phyloP scores from a whole-genome alignment of 2,329 filamentous ascomycete genomes.

The Fusarium pseudocircinatum region DNA sequence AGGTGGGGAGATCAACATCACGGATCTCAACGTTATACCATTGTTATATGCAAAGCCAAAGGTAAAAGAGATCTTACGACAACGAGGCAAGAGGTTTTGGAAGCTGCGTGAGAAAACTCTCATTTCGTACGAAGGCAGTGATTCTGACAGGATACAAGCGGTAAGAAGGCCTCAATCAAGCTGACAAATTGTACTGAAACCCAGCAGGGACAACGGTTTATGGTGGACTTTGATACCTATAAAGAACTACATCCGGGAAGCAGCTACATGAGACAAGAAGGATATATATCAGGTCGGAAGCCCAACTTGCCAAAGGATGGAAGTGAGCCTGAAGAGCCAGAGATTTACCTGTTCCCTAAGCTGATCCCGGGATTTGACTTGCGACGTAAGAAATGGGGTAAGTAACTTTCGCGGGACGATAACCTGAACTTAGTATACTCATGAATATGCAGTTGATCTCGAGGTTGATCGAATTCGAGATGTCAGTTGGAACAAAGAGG shows the following conservation, averaged over 20 bases:
- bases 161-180: neutral
- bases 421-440: fast-evolving
- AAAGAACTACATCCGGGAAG: slow-evolving; percentile 2
- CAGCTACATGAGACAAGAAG: neutral
- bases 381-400: slow-evolving; percentile 11
- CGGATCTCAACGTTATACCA: neutral
- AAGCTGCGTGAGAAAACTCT: neutral
- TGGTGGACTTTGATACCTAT: slow-evolving; percentile 10
- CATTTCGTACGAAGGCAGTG: neutral
- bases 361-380: neutral
- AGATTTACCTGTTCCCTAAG: slow-evolving; percentile 6
- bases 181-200: neutral
- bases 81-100: neutral
- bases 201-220: slow-evolving; percentile 11
- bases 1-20: neutral
- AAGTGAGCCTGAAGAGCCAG: neutral
- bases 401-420: fast-evolving
- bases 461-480: slow-evolving; percentile 3
- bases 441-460: neutral
- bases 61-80: neutral
- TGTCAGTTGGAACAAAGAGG: neutral
- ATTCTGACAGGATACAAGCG: neutral
- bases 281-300: neutral
- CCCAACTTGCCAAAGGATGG: neutral
- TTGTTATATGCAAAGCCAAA: neutral